Base-by-base conservation (phyloP, 768 basidiomycete species). In the Kwoniella dendrophila region DNA sequence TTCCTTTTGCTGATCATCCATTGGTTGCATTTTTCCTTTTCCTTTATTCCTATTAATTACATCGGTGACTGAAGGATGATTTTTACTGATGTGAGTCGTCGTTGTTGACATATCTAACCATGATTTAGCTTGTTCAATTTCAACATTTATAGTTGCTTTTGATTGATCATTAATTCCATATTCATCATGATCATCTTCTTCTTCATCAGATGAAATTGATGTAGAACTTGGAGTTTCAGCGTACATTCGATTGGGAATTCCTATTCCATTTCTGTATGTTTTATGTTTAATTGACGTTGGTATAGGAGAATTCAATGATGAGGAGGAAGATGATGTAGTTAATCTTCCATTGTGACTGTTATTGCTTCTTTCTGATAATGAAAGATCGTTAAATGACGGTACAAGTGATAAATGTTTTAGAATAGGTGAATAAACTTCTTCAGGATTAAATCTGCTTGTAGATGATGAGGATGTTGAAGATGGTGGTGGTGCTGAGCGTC, bases 21-120 rank as follows among this genome's bases (percentile, higher is more conserved):
- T 18, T 8, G 36, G 18, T 8, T 38, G 45, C 49, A 62, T 65
- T 34, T 44, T 63, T 14, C 44, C 64, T 29, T 67, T 69, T 6
- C 60, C 74, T 85, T 87, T 1, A 79, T 76, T 52, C 26, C 55
- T 65, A n/a, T n/a, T n/a, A n/a, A n/a, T n/a, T n/a, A n/a, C n/a
- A n/a, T n/a, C n/a, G n/a, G n/a, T n/a, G n/a, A n/a, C n/a, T n/a
- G n/a, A n/a, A n/a, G n/a, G n/a, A n/a, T n/a, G n/a, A n/a, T n/a
- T n/a, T n/a, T n/a, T n/a, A n/a, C n/a, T n/a, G 22, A 41, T 34
- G 49, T 50, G 59, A 16, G 30, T 16, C 14, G 10, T 32, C 3
- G 49, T 29, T 11, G 27, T 34, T 12, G 50, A 22, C 50, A 60
- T 52, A 34, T 56, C 53, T 30, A 61, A 53, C 62, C 58, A 67